These are phyloP conservation scores for Hirschfeldia incana DNA, from an alignment of 345 rosid genomes.

Conservation along the genomic window DNA sequence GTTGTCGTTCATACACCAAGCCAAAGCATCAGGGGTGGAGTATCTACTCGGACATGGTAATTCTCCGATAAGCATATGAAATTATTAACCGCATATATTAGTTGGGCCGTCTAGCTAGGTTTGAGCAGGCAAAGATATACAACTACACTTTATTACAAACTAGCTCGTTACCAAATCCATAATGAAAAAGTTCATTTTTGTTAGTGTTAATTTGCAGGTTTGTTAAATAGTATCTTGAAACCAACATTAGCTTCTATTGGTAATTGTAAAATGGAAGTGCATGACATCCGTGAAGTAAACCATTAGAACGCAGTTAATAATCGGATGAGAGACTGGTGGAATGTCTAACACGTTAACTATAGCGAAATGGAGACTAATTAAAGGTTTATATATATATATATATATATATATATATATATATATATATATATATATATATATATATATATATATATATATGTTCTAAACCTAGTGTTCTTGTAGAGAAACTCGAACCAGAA, in stretches of 20 bases:
- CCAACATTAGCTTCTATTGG: neutral
- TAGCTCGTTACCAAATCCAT: constrained; percentile 4
- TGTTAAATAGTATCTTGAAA: neutral
- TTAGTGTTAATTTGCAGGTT: neutral
- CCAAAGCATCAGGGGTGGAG: constrained; percentile 90
- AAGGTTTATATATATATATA: neutral
- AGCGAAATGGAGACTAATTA: constrained; percentile 3
- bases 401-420: too few species aligned
- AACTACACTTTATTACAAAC: too few species aligned
- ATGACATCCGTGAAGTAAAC: neutral
- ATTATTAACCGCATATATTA: too few species aligned
- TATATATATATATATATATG: too few species aligned
- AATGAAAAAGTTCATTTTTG: neutral
- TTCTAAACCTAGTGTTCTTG: too few species aligned
- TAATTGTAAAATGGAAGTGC: constrained; percentile 11
- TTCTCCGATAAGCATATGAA: neutral
- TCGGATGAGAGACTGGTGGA: neutral
- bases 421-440: too few species aligned
- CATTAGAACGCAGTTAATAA: constrained; percentile 10
- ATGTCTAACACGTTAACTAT: constrained; percentile 10
- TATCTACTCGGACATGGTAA: constrained; percentile 98
- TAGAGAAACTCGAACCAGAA: too few species aligned
- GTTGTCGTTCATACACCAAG: constrained; percentile 84
- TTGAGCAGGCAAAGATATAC: too few species aligned
- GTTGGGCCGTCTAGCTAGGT: too few species aligned